Conservation (phyloP, 345 rosid genomes). For the Salix arbutifolia region DNA sequence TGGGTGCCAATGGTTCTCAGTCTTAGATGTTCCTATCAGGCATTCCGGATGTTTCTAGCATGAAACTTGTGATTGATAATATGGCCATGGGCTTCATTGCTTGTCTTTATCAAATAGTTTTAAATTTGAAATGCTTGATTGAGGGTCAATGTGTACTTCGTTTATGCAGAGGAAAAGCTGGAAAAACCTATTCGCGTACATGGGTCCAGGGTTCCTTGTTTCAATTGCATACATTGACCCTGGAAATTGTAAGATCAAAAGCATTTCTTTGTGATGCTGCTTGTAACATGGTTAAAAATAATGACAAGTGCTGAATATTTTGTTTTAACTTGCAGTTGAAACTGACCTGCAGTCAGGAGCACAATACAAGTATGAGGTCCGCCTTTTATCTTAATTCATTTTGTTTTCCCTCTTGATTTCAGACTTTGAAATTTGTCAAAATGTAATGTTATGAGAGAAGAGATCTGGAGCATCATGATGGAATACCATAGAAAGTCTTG, state of each 20-base stretch:
- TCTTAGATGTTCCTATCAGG: neutral
- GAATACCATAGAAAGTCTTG: neutral
- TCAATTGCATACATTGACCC: conserved; percentile 96
- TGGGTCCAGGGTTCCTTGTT: conserved; percentile 95
- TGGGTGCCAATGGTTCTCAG: neutral
- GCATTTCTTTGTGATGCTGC: neutral
- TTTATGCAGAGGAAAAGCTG: conserved; percentile 74
- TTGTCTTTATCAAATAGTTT: neutral
- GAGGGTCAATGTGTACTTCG: neutral
- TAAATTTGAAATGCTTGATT: neutral
- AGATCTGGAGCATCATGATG: neutral
- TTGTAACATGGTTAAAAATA: conserved; percentile 3
- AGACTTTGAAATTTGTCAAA: neutral
- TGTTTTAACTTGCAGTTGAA: conserved; percentile 60
- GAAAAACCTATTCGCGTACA: conserved; percentile 84
- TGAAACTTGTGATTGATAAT: conserved; percentile 1
- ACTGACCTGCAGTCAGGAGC: conserved; percentile 97
- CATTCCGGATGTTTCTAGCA: neutral
- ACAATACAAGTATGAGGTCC: conserved; percentile 71
- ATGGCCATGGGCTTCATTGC: neutral
- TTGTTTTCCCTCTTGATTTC: neutral
- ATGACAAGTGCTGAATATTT: conserved; percentile 13
- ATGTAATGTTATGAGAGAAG: conserved; percentile 1
- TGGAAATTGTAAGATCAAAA: conserved; percentile 71
- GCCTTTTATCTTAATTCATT: conserved; percentile 2